Percentiles rank a stretch among this genome's conserved stretches.
These are phyloP conservation scores for Plantago lanceolata DNA, from an alignment of 305 asterid genomes.

Conservation along the genomic window DNA sequence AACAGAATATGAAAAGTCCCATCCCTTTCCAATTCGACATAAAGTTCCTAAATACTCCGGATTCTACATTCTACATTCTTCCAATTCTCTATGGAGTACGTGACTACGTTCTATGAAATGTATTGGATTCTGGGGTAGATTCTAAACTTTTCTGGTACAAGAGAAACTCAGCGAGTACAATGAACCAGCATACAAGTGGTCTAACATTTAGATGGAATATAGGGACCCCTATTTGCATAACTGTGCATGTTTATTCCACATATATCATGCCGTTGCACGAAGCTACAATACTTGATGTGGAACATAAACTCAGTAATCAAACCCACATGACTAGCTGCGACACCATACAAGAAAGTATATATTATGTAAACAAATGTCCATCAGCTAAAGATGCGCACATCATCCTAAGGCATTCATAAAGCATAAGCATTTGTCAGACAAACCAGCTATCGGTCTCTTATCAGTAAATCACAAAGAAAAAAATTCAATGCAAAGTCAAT, in stretches of 20 bases:
- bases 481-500: conserved; percentile 5
- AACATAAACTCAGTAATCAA: not conserved
- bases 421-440: conserved; percentile 3
- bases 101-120: too few relatives aligned
- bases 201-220: not conserved
- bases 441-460: conserved; percentile 8
- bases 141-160: too few relatives aligned
- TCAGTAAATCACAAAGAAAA: not conserved
- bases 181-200: not conserved
- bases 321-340: not conserved
- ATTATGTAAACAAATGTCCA: not conserved
- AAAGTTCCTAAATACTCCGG: not conserved
- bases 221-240: not conserved
- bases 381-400: conserved; percentile 12
- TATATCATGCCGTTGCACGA: not conserved
- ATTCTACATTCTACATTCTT: too few relatives aligned
- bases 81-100: too few relatives aligned
- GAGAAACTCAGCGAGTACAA: not conserved
- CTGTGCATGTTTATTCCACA: not conserved
- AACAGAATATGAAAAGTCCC: not conserved
- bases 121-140: not conserved
- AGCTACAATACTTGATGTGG: not conserved
- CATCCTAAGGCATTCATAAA: conserved; percentile 19
- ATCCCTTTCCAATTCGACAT: not conserved
- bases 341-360: not conserved